Evolutionary conservation across 441 rosid species (phyloP), one percentile per base, ranked within the genome.

Genomic region (Gossypium schwendimanii): DNA sequence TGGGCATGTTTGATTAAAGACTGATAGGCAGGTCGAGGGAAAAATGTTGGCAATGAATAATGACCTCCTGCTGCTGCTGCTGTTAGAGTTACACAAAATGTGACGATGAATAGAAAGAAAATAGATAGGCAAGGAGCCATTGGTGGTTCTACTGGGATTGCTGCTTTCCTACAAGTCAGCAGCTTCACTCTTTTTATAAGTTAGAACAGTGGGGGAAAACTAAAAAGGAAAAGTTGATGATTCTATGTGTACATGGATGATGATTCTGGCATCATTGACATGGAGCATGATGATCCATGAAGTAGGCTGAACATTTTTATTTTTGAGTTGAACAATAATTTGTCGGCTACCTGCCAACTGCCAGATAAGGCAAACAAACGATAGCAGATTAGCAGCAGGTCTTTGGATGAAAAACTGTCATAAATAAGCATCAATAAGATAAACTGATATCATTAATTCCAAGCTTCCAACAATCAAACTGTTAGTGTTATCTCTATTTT

Each of bases 1-100:
- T 73, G 73, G 31, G 54, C 63, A 75, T 70, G 80, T 78, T 73
- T 81, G 31, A 80, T 44, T 6, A 78, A 73, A 75, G 88, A 78
- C 70, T 81, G 85, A 63, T 63, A 76, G 24, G 70, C 69, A 52
- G 84, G 74, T 74, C 84, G 58, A 1, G 89, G 91, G 52, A 75
- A 45, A 71, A 81, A 77, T 31, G 65, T 24, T 23, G 80, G 79
- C 4, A 73, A 24, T 21, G 82, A 59, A 24, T 47, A 39, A 39
- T 71, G 39, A 9, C 45, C 45, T 39, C 74, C 17, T 21, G 70
- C 7, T 21, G 70, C 7, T 69, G 76, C 10, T 69, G 75, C 6
- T 70, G 75, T 33, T 24, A 71, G 12, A 3, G 76, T 44, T 50
- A 69, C 78, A 2, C 68, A 14, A 11, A 73, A 33, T 18, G 31